Conservation (phyloP, 2,329 filamentous ascomycete species). For the Diaporthe destruens region DNA sequence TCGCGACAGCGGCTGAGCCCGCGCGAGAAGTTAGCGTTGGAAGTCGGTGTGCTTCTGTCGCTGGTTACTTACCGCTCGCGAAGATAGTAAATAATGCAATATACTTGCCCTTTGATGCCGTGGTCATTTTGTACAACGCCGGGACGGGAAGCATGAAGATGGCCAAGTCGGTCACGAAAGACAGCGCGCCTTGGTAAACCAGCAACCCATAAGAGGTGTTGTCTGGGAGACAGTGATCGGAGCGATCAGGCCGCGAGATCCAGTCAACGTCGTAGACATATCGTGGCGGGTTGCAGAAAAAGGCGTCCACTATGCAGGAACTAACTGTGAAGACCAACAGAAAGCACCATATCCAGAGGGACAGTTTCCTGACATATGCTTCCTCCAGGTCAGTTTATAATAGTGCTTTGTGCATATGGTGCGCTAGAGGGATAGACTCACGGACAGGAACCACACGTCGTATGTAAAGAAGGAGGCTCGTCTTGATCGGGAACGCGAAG, state of each 20-base stretch:
- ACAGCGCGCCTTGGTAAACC: neutral
- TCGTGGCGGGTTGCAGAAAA: constrained; percentile 20
- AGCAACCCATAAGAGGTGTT: neutral
- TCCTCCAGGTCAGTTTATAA: neutral
- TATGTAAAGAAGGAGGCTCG: neutral
- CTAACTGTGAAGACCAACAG: neutral
- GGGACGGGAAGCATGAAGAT: constrained; percentile 10
- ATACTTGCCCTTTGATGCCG: neutral
- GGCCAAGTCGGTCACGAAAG: constrained; percentile 1
- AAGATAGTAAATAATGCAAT: neutral
- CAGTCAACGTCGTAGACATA: neutral
- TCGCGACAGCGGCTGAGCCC: constrained; percentile 1
- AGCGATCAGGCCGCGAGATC: neutral
- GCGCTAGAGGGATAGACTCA: neutral
- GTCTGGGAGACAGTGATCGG: constrained; percentile 10
- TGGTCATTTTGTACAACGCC: neutral
- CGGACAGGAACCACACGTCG: constrained; percentile 4
- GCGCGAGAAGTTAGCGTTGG: neutral
- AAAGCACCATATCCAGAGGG: neutral
- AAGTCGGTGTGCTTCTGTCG: fast-evolving
- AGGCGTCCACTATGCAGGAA: constrained; percentile 6
- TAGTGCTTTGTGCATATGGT: no score
- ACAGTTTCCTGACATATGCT: neutral
- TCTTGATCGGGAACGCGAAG: neutral
- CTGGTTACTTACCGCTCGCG: neutral